Evolutionary conservation across 371 early-diverging fungal species (phyloP).

Genomic region (Actinomucor elegans): DNA sequence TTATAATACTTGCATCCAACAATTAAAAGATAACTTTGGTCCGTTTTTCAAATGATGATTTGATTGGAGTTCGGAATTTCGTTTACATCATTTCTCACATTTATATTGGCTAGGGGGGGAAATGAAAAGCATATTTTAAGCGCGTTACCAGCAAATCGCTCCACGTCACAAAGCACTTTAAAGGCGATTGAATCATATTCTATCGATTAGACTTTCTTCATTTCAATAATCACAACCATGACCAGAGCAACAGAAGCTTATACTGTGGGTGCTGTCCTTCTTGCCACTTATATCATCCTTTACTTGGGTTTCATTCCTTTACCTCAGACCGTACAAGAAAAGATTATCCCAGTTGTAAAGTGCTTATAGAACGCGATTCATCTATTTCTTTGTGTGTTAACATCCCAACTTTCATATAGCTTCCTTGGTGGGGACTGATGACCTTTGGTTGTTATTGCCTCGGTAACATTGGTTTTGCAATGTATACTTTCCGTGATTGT

Average conservation of each 20-base stretch:
- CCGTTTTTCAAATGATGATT: too few species aligned
- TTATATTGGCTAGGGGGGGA: too few species aligned
- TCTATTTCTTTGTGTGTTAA: neutral
- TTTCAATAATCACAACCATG: constrained; percentile 37
- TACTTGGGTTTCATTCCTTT: constrained; percentile 57
- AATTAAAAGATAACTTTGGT: too few species aligned
- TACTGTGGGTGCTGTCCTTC: constrained; percentile 41
- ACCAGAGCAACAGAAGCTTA: constrained; percentile 66
- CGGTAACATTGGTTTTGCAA: constrained; percentile 79
- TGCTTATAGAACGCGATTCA: too few species aligned
- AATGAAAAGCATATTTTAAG: too few species aligned
- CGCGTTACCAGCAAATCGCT: too few species aligned
- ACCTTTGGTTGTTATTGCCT: constrained; percentile 85
- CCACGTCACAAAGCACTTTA: too few species aligned
- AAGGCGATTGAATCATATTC: too few species aligned
- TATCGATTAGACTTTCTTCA: too few species aligned
- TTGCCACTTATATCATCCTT: constrained; percentile 47
- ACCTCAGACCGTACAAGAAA: constrained; percentile 55
- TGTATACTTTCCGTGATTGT: constrained; percentile 88
- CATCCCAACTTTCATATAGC: constrained; percentile 41
- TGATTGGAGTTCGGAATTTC: too few species aligned
- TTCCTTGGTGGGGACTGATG: constrained; percentile 84
- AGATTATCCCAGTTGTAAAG: constrained; percentile 64
- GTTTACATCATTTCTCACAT: too few species aligned
- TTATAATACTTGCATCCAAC: too few species aligned